phyloP scores from a whole-genome alignment of 164 flowering plant genomes.

The Sedum album region DNA sequence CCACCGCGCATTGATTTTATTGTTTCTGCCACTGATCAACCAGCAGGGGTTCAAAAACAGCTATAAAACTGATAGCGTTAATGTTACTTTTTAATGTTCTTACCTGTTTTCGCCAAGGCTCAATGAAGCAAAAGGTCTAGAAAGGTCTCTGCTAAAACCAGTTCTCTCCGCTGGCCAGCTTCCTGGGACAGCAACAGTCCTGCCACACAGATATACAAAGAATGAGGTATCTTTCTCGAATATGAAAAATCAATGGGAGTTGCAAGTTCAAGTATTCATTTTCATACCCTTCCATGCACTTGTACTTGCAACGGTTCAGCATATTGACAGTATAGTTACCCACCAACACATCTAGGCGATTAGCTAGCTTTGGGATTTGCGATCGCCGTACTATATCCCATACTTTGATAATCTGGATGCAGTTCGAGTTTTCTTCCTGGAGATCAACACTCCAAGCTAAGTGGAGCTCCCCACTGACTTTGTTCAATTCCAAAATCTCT shows the following conservation, averaged over 20 bases:
- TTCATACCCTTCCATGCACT: conserved; percentile 6
- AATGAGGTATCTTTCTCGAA: background rate
- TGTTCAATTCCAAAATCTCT: conserved; percentile 1
- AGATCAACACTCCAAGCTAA: conserved; percentile 4
- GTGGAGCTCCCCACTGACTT: background rate
- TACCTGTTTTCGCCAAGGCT: conserved; percentile 3
- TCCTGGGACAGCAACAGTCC: background rate
- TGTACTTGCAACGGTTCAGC: conserved; percentile 8
- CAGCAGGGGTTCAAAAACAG: background rate
- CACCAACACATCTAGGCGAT: background rate
- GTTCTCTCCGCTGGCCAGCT: background rate
- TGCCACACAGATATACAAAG: background rate
- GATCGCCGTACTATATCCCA: background rate
- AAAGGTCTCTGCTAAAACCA: background rate
- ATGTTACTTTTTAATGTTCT: background rate
- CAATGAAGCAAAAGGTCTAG: background rate
- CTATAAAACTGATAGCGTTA: background rate
- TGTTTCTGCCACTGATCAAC: background rate
- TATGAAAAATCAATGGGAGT: background rate
- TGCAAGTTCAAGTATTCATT: background rate
- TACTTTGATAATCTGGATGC: conserved; percentile 3
- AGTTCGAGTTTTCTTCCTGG: background rate
- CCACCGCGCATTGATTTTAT: background rate
- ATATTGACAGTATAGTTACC: conserved; percentile 7
- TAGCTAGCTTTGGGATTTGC: background rate